Conservation (phyloP, 202 grass and related monocot species). For the Musa balbisiana region DNA sequence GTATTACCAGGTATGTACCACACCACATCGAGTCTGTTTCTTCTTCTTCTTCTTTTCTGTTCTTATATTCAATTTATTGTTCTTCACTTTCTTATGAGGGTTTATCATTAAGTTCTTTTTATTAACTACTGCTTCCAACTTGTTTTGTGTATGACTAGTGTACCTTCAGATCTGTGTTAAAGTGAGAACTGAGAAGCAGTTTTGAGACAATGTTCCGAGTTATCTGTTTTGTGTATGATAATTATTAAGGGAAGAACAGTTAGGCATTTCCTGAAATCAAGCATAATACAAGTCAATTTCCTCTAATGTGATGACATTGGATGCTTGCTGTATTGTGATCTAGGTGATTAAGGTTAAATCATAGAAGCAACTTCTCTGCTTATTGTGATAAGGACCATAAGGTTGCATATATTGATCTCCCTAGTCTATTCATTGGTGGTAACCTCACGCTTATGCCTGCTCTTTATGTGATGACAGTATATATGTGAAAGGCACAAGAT, state of each 20-base stretch:
- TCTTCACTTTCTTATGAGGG: conserved; percentile 7
- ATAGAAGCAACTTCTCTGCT: background rate
- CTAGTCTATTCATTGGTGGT: background rate
- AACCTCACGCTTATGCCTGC: background rate
- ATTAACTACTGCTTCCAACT: background rate
- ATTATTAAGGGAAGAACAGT: background rate
- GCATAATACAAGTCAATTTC: background rate
- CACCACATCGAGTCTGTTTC: background rate
- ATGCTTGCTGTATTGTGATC: background rate
- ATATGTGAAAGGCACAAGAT: too few relatives aligned
- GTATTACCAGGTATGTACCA: conserved; percentile 64
- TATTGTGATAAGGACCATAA: too few relatives aligned
- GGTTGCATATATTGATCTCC: background rate
- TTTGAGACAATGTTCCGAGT: background rate
- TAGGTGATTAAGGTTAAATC: background rate
- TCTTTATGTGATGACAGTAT: background rate
- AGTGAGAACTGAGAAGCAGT: background rate
- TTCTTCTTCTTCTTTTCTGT: background rate
- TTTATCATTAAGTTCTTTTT: background rate
- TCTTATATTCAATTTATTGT: conserved; percentile 7
- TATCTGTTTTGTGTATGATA: background rate
- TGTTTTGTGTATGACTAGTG: background rate
- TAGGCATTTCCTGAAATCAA: background rate
- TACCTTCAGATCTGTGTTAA: background rate
- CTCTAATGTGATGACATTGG: background rate